A percentile compares a stretch with the other conserved stretches of the same genome.
Conservation (phyloP, 495 filamentous ascomycete genomes). For the Talaromyces borbonicus region DNA sequence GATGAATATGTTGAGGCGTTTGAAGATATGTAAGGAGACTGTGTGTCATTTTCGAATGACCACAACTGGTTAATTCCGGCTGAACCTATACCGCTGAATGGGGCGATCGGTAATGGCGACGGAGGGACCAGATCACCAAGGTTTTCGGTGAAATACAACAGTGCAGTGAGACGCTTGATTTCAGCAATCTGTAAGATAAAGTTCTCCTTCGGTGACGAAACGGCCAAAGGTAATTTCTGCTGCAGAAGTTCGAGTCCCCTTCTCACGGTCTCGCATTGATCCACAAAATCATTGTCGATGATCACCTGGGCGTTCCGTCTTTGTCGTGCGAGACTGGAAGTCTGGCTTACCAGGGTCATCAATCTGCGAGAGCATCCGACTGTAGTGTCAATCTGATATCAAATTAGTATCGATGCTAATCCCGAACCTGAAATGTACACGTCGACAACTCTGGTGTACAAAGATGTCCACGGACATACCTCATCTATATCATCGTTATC, state of each 20-base stretch:
- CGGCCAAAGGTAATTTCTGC: constrained; percentile 7
- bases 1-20: neutral
- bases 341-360: constrained; percentile 12
- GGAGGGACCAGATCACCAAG: constrained; percentile 1
- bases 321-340: constrained; percentile 6
- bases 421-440: no score
- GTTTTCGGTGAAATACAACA: constrained; percentile 12
- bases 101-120: neutral
- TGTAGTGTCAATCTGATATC: constrained; percentile 10
- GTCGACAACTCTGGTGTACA: no score
- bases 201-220: constrained; percentile 4
- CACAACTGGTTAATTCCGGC: neutral
- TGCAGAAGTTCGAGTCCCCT: constrained; percentile 3
- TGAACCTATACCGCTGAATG: neutral
- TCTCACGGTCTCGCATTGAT: constrained; percentile 2
- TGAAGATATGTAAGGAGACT: no score
- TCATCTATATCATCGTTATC: constrained; percentile 14
- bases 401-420: no score
- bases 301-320: constrained; percentile 1
- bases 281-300: neutral
- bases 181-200: constrained; percentile 11
- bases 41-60: no score
- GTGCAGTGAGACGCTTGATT: constrained; percentile 11
- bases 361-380: constrained; percentile 15
- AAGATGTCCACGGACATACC: no score